Percentiles rank a stretch among this genome's conserved stretches.
phyloP scores from a whole-genome alignment of 441 rosid genomes.

The Melastoma candidum region DNA sequence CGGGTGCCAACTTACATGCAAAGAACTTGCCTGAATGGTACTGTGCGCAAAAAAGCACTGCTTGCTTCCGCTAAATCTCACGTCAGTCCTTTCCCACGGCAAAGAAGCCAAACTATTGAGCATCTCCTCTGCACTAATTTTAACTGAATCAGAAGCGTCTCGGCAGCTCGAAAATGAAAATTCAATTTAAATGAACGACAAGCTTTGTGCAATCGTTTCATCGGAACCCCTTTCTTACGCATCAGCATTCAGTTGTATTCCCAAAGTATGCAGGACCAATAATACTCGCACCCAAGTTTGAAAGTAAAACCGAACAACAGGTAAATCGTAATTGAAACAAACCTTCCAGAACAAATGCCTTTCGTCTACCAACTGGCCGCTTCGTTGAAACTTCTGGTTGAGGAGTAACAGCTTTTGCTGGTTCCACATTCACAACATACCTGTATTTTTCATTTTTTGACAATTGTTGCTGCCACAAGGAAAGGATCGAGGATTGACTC shows the following conservation, averaged over 20 bases:
- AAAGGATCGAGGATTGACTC: conserved; percentile 14
- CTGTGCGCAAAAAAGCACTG: conserved; percentile 65
- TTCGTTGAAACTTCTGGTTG: conserved; percentile 22
- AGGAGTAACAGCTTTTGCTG: conserved; percentile 16
- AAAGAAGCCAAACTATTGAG: conserved; percentile 46
- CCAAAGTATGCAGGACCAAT: no score
- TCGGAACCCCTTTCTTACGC: no score
- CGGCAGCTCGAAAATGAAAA: neutral
- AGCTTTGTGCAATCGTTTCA: no score
- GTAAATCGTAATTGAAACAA: conserved; percentile 6
- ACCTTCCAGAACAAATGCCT: conserved; percentile 61
- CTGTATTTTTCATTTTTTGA: conserved; percentile 42
- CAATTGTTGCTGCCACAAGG: conserved; percentile 29
- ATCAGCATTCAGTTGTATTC: no score
- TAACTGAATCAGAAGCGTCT: neutral
- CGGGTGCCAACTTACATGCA: neutral
- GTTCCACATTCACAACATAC: conserved; percentile 47
- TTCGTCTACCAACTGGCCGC: conserved; percentile 20
- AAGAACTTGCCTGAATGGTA: conserved; percentile 62
- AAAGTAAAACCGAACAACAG: neutral
- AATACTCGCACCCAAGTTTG: no score
- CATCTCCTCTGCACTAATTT: conserved; percentile 50
- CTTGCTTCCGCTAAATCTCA: conserved; percentile 58
- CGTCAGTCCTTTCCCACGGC: conserved; percentile 77
- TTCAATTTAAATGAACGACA: no score